Evolutionary conservation across 345 rosid genomes (phyloP).

Genomic region (Raphanus raphanistrum): DNA sequence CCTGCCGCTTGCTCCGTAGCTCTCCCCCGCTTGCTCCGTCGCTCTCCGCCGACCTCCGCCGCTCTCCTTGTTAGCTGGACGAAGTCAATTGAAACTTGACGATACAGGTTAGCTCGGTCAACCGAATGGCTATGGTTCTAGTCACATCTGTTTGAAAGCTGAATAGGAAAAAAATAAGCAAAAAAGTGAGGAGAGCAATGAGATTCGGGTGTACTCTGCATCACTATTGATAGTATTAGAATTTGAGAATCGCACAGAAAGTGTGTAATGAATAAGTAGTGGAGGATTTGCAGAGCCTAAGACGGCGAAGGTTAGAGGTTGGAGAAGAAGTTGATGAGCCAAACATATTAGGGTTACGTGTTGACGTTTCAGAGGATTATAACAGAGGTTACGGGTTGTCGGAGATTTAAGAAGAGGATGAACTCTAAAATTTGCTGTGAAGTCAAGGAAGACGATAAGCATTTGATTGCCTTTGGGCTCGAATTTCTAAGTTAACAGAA

Average conservation of each 20-base stretch:
- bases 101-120: background rate
- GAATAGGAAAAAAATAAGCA: background rate
- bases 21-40: background rate
- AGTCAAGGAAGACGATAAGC: background rate
- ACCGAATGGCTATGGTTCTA: background rate
- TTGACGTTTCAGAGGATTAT: background rate
- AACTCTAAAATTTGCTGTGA: background rate
- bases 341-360: background rate
- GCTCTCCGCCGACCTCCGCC: no score
- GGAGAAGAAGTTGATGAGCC: background rate
- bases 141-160: background rate
- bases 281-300: background rate
- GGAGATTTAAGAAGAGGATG: background rate
- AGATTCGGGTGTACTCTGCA: background rate
- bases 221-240: no score
- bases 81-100: background rate
- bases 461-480: background rate
- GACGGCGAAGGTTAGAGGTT: background rate
- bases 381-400: background rate
- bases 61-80: no score
- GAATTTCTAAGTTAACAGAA: background rate
- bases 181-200: background rate
- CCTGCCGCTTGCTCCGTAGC: background rate
- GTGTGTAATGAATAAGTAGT: no score
- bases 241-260: no score